Evolutionary conservation across 257 asterid species (phyloP).

Genomic region (Lithospermum erythrorhizon): DNA sequence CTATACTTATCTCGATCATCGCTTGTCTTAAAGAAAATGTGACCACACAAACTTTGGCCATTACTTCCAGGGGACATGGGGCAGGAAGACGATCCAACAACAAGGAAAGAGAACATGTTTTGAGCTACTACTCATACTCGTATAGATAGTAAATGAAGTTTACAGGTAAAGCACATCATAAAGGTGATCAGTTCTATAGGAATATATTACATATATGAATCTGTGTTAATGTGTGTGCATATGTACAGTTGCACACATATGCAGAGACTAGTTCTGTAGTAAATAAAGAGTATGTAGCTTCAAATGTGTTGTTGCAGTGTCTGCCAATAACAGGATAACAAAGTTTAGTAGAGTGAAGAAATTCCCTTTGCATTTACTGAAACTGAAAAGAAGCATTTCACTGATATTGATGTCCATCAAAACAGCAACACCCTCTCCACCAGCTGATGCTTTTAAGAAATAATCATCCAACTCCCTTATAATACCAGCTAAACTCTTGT

Average conservation of each 20-base stretch:
- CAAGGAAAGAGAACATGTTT: no score
- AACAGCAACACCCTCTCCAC: slow-evolving; percentile 58
- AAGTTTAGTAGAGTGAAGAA: slow-evolving; percentile 14
- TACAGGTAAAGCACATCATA: not conserved
- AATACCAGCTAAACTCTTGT: slow-evolving; percentile 41
- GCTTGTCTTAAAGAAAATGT: no score
- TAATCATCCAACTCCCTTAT: slow-evolving; percentile 65
- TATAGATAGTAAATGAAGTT: not conserved
- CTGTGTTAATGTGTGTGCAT: no score
- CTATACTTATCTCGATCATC: no score
- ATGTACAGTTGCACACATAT: no score
- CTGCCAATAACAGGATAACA: not conserved
- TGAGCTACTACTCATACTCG: no score
- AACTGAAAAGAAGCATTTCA: slow-evolving; percentile 33
- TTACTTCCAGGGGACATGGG: no score
- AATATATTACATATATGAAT: no score
- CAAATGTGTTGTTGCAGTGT: no score
- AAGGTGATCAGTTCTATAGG: not conserved
- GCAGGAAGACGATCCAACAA: no score
- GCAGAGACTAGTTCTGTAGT: no score
- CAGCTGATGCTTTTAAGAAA: slow-evolving; percentile 59
- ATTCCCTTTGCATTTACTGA: slow-evolving; percentile 51
- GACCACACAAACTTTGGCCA: not conserved
- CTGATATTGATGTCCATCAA: slow-evolving; percentile 50
- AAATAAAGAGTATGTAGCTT: no score